A percentile compares a stretch with the other conserved stretches of the same genome.
Evolutionary conservation across 2,329 filamentous ascomycete genomes (phyloP).

Genomic region (Stemphylium lycopersici): DNA sequence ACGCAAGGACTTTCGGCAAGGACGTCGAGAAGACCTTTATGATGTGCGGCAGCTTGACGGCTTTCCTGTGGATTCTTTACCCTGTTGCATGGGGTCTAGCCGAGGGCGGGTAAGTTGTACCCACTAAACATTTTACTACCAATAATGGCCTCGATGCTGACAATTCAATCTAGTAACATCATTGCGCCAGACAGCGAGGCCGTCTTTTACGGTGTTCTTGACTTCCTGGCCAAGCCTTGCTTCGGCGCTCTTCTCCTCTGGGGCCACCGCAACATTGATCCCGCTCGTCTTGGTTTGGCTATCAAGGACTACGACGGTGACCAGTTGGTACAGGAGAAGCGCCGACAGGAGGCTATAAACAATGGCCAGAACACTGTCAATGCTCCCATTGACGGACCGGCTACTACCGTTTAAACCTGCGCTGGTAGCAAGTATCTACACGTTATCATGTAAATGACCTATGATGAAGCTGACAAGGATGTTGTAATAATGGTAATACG

Average conservation of each 20-base stretch:
- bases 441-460: too few species aligned
- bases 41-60: conserved; percentile 63
- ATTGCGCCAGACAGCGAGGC: conserved; percentile 71
- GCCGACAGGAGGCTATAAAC: neutral
- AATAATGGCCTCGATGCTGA: neutral
- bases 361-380: conserved; percentile 2
- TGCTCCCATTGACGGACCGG: neutral
- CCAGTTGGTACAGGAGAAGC: conserved; percentile 30
- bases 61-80: conserved; percentile 68
- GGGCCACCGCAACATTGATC: conserved; percentile 68
- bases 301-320: conserved; percentile 57
- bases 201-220: conserved; percentile 71
- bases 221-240: conserved; percentile 68
- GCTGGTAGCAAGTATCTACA: neutral
- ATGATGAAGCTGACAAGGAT: too few species aligned
- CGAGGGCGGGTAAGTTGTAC: conserved; percentile 52
- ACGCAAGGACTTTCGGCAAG: conserved; percentile 61
- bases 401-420: neutral
- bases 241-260: conserved; percentile 67
- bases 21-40: conserved; percentile 62
- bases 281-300: conserved; percentile 60
- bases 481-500: too few species aligned
- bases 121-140: too few species aligned
- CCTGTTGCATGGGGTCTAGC: conserved; percentile 66
- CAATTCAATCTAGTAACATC: conserved; percentile 59